Percentiles rank a stretch among this genome's conserved stretches.
Evolutionary conservation across 1,139 yeast species (phyloP).

Genomic region (Nakaseomyces uthaithaninus): DNA sequence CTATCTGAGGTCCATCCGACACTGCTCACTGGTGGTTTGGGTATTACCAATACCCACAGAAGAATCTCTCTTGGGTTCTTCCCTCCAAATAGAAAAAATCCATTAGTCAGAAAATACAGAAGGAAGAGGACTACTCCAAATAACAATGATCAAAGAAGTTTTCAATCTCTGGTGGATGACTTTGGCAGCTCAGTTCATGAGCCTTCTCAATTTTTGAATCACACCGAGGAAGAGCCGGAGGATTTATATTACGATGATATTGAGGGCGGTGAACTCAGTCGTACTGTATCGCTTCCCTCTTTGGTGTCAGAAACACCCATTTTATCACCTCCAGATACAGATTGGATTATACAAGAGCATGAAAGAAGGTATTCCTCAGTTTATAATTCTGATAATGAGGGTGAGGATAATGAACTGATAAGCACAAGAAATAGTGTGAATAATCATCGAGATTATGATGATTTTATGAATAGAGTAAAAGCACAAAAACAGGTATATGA

Average conservation of each 20-base stretch:
- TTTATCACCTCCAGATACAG: slow-evolving; percentile 42
- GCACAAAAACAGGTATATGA: slow-evolving; percentile 26
- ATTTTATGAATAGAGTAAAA: slow-evolving; percentile 35
- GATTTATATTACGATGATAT: slow-evolving; percentile 33
- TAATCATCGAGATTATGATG: slow-evolving; percentile 29
- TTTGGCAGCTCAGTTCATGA: slow-evolving; percentile 29
- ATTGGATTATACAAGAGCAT: slow-evolving; percentile 64
- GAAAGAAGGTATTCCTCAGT: slow-evolving; percentile 47
- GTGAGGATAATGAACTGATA: slow-evolving; percentile 17
- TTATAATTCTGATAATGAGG: slow-evolving; percentile 22
- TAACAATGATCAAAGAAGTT: slow-evolving; percentile 59
- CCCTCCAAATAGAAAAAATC: slow-evolving; percentile 66
- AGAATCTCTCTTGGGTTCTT: slow-evolving; percentile 46
- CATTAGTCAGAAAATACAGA: slow-evolving; percentile 51
- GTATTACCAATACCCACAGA: slow-evolving; percentile 36
- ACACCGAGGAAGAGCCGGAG: slow-evolving; percentile 37
- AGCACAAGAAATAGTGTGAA: slow-evolving; percentile 10
- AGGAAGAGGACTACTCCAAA: slow-evolving; percentile 16
- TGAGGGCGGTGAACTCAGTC: slow-evolving; percentile 40
- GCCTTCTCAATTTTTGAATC: slow-evolving; percentile 31
- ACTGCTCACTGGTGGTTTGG: slow-evolving; percentile 35
- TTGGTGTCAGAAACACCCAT: slow-evolving; percentile 45
- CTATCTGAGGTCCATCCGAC: slow-evolving; percentile 33
- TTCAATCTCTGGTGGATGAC: slow-evolving; percentile 40
- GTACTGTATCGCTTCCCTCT: slow-evolving; percentile 52